Conservation (phyloP, 1,139 yeast species). For the Hyphopichia pseudoburtonii region DNA sequence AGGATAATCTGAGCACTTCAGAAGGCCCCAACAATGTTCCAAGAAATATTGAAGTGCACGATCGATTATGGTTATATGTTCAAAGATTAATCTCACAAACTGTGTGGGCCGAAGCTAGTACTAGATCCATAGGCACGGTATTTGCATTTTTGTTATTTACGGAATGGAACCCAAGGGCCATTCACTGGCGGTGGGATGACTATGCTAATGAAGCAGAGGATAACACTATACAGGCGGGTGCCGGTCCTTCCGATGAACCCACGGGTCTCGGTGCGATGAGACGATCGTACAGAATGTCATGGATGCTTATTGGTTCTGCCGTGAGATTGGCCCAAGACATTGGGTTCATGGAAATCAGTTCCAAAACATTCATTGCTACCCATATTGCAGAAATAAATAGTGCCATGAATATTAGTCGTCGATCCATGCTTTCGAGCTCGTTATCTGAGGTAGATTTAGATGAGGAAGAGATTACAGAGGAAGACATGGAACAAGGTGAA, state of each 20-base stretch:
- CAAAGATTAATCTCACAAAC: conserved; percentile 82
- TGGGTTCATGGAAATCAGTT: conserved; percentile 72
- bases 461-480: conserved; percentile 40
- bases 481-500: conserved; percentile 28
- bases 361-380: conserved; percentile 77
- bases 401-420: conserved; percentile 67
- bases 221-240: conserved; percentile 14
- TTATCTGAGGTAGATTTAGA: conserved; percentile 62
- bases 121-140: conserved; percentile 83
- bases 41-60: conserved; percentile 66
- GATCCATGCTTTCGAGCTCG: conserved; percentile 69
- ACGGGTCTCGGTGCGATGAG: conserved; percentile 86
- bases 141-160: conserved; percentile 83
- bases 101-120: conserved; percentile 93
- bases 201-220: conserved; percentile 68
- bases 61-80: conserved; percentile 78
- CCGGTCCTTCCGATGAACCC: conserved; percentile 37
- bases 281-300: conserved; percentile 85
- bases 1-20: conserved; percentile 25
- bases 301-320: conserved; percentile 90
- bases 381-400: conserved; percentile 80
- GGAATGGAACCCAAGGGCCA: conserved; percentile 95
- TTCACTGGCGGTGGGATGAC: conserved; percentile 86
- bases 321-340: conserved; percentile 85
- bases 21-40: conserved; percentile 31